A percentile compares a stretch with the other conserved stretches of the same genome.
These are phyloP conservation scores for Coemansia sp. DNA, from an alignment of 192 early-diverging fungal genomes.

Conservation along the genomic window DNA sequence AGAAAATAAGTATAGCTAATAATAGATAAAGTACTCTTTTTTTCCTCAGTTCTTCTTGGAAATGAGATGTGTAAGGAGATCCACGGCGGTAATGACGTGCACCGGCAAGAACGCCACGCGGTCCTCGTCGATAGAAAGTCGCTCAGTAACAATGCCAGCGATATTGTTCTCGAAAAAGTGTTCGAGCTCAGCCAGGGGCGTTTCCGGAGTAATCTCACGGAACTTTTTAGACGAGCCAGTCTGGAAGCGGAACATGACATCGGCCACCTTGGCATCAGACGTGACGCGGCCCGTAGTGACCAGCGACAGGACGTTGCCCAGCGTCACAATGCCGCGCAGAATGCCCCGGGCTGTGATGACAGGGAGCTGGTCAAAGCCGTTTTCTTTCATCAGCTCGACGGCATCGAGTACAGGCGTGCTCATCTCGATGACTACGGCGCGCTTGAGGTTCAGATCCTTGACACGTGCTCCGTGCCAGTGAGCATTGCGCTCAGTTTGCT, in stretches of 20 bases:
- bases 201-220: conserved; percentile 85
- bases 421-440: conserved; percentile 87
- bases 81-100: conserved; percentile 95
- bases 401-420: conserved; percentile 76
- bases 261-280: conserved; percentile 65
- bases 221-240: conserved; percentile 71
- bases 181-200: conserved; percentile 80
- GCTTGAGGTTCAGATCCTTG: conserved; percentile 75
- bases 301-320: conserved; percentile 85
- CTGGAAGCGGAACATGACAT: conserved; percentile 84
- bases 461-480: conserved; percentile 86
- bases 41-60: conserved; percentile 41
- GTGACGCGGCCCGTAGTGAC: conserved; percentile 73
- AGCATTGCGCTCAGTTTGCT: conserved; percentile 68
- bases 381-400: conserved; percentile 84
- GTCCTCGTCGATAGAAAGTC: conserved; percentile 54
- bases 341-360: conserved; percentile 70
- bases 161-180: conserved; percentile 94
- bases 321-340: conserved; percentile 85
- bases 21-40: neutral
- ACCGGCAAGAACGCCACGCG: conserved; percentile 66
- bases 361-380: conserved; percentile 96
- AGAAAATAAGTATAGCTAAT: no score
- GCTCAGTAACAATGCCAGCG: conserved; percentile 88
- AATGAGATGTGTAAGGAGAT: conserved; percentile 83